phyloP scores from a whole-genome alignment of 768 basidiomycete species.

The Hebeloma cylindrosporum region DNA sequence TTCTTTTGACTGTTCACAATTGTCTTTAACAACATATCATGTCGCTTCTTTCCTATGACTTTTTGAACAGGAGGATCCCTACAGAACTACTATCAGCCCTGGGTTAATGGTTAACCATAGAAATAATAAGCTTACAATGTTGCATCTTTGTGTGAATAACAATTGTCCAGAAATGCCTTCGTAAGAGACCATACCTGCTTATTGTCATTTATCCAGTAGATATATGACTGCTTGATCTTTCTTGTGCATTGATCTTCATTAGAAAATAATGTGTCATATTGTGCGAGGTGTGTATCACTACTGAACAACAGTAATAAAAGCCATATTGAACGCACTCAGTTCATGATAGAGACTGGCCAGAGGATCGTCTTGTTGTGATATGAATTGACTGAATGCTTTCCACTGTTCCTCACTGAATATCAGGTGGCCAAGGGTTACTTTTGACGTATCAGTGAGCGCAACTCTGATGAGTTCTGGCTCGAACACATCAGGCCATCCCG shows the following conservation, averaged over 20 bases:
- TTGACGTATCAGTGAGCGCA: constrained; percentile 1
- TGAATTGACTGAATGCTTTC: not conserved
- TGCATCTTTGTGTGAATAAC: not conserved
- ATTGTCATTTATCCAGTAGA: not conserved
- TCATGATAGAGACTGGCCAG: not conserved
- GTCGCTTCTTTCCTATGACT: not conserved
- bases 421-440: constrained; percentile 1
- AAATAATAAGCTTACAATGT: not conserved
- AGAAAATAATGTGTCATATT: not conserved
- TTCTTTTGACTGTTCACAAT: constrained; percentile 11
- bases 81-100: not conserved
- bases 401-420: constrained; percentile 5
- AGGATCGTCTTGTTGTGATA: not conserved
- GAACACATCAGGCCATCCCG: not conserved
- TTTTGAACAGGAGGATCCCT: not conserved
- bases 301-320: no score
- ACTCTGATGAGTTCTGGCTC: not conserved
- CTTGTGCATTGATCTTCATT: not conserved
- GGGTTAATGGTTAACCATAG: not conserved
- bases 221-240: not conserved
- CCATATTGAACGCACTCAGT: not conserved
- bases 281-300: not conserved
- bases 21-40: constrained; percentile 9
- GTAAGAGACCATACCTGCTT: constrained; percentile 5
- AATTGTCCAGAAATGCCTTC: constrained; percentile 1